phyloP scores from a whole-genome alignment of 1,284 basidiomycete genomes.

The Abortiporus biennis region DNA sequence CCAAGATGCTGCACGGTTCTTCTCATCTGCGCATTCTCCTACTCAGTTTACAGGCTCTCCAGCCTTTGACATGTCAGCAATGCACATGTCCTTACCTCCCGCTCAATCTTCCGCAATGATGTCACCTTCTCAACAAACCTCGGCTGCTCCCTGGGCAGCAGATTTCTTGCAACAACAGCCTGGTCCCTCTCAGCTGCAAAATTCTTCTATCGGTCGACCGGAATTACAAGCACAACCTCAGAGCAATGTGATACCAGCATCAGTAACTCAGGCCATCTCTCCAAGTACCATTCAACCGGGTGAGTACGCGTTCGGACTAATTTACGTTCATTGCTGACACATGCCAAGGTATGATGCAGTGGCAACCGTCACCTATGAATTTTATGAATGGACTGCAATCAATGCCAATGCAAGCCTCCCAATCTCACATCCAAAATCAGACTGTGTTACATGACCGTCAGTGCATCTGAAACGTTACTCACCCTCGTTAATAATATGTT shows the following conservation, averaged over 20 bases:
- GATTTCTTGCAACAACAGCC: constrained; percentile 48
- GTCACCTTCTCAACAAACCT: constrained; percentile 12
- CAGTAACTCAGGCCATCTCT: not conserved
- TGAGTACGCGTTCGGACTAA: too few relatives aligned
- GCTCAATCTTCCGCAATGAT: constrained; percentile 25
- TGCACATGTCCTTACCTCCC: constrained; percentile 48
- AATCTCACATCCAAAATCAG: constrained; percentile 22
- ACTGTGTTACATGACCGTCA: not conserved
- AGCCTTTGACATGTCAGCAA: constrained; percentile 51
- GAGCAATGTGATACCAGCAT: not conserved
- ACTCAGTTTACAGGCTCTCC: constrained; percentile 26
- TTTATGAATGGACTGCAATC: constrained; percentile 22
- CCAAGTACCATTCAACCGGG: too few relatives aligned
- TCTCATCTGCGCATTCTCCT: constrained; percentile 33
- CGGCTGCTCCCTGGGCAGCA: constrained; percentile 44
- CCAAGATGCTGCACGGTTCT: constrained; percentile 68
- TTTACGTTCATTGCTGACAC: too few relatives aligned
- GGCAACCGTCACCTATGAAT: constrained; percentile 4
- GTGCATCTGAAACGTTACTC: too few relatives aligned
- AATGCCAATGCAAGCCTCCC: constrained; percentile 32
- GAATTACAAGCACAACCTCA: constrained; percentile 1
- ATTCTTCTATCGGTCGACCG: constrained; percentile 6
- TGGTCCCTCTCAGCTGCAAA: not conserved
- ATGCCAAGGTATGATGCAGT: constrained; percentile 4
- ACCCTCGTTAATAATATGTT: not conserved